Base-by-base conservation (phyloP, 768 basidiomycete genomes). In the Termitomyces heimii region DNA sequence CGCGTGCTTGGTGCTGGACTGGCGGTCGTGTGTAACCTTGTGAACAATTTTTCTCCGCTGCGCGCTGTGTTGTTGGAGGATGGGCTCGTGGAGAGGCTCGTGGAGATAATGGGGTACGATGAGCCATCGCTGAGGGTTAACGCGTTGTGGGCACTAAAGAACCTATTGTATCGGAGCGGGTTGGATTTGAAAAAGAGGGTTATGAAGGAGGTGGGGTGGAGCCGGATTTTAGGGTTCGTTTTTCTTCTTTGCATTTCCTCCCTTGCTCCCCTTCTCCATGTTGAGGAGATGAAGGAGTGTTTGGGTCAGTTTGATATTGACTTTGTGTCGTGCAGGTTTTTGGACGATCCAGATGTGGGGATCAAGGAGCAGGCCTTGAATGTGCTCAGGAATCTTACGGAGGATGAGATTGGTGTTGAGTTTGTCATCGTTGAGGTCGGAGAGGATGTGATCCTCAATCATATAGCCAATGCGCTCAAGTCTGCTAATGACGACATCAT, bases 101-200 rank as follows among this genome's bases (percentile, higher is more conserved):
- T 37, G 7, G 49, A 50, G 34, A 18, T 50, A 5, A 26, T 50
- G 53, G 53, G 39, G n/a, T 29, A 47, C 37, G 55, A 55, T 2
- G 56, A 57, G 32, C 14, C 42, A 16, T 40, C 46, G 51, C 31
- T 59, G 45, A 43, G 57, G 18, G 47, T 88, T 29, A 92, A 84
- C 60, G 83, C 88, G 0, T 66, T 95, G n/a, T 95, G 94, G 93
- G 88, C 88, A 0, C 70, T 94, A 35, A 93, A 92, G 68, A 97
- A 95, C 64, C 66, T 92, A n/a, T 67, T 92, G 2, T 81, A 81
- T 67, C 86, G 85, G 64, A 82, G 84, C 34, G 72, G 71, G 3
- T 70, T 75, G n/a, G 75, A 78, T 43, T 81, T 82, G 51, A 94
- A 92, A 70, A 72, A 72, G 42, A 72, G 77, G 56, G 80, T 94